Conservation (phyloP, 106 monocot genomes). For the Amphibolis antarctica region DNA sequence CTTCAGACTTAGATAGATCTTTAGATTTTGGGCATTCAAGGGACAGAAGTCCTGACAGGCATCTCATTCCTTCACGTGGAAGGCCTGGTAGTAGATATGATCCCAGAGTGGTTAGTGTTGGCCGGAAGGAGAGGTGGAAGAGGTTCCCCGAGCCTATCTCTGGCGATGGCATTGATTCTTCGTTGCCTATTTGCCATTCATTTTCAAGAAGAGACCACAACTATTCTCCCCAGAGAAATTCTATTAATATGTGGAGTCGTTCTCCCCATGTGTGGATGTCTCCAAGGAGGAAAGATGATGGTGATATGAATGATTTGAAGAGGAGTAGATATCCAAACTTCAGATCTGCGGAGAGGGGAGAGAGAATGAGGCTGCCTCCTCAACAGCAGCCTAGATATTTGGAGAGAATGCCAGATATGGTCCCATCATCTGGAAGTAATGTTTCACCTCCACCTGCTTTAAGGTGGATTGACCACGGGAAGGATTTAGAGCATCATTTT, state of each 20-base stretch:
- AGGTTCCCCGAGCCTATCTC: conserved; percentile 12
- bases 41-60: conserved; percentile 31
- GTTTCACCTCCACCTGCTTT: conserved; percentile 29
- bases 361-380: conserved; percentile 21
- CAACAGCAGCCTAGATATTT: conserved; percentile 18
- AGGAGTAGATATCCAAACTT: conserved; percentile 34
- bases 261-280: conserved; percentile 49
- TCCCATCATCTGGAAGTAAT: conserved; percentile 20
- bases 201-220: conserved; percentile 30
- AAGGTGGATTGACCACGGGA: conserved; percentile 50
- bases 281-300: conserved; percentile 26
- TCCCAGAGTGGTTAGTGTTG: conserved; percentile 8
- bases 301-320: conserved; percentile 11
- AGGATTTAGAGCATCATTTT: conserved; percentile 13
- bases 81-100: conserved; percentile 30
- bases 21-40: conserved; percentile 21
- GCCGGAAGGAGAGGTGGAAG: conserved; percentile 22
- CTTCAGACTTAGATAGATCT: conserved; percentile 4
- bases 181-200: conserved; percentile 9
- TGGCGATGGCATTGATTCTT: conserved; percentile 16
- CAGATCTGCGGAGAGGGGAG: conserved; percentile 14
- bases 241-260: conserved; percentile 23
- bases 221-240: conserved; percentile 40
- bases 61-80: conserved; percentile 10
- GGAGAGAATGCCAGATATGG: conserved; percentile 17